Conservation (phyloP, 1,284 basidiomycete species). For the Trametes pubescens region DNA sequence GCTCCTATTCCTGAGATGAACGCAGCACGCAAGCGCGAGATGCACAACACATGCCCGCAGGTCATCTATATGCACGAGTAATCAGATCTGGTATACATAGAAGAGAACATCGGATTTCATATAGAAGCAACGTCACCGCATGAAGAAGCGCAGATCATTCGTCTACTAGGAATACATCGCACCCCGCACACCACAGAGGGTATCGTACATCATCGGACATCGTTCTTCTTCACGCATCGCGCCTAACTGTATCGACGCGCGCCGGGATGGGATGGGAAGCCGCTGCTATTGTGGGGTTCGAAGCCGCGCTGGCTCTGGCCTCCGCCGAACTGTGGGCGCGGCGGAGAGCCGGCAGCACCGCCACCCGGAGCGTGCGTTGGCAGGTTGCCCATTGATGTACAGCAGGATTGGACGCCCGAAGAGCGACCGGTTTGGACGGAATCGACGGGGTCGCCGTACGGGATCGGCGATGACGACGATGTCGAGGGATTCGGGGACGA, state of each 20-base stretch:
- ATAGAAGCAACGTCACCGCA: background rate
- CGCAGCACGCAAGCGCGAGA: too few species aligned
- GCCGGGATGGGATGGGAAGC: background rate
- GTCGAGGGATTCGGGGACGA: slow-evolving; percentile 26
- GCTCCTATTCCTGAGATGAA: too few species aligned
- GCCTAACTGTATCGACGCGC: background rate
- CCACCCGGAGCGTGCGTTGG: slow-evolving; percentile 2
- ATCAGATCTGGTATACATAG: background rate
- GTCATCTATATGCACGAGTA: background rate
- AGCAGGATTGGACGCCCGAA: slow-evolving; percentile 20
- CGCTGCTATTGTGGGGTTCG: background rate
- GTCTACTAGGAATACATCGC: slow-evolving; percentile 4
- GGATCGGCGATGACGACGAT: slow-evolving; percentile 19
- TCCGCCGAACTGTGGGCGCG: background rate
- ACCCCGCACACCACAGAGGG: background rate
- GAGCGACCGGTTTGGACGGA: background rate
- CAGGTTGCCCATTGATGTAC: slow-evolving; percentile 22
- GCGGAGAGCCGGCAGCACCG: background rate
- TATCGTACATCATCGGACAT: slow-evolving; percentile 2
- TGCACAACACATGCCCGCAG: background rate
- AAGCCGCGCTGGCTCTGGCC: background rate
- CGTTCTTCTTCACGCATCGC: background rate
- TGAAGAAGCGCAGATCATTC: slow-evolving; percentile 6
- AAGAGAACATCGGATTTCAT: background rate
- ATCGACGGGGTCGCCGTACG: slow-evolving; percentile 10